These are phyloP conservation scores for Sugiyamaella americana DNA, from an alignment of 805 yeast species.

Conservation along the genomic window DNA sequence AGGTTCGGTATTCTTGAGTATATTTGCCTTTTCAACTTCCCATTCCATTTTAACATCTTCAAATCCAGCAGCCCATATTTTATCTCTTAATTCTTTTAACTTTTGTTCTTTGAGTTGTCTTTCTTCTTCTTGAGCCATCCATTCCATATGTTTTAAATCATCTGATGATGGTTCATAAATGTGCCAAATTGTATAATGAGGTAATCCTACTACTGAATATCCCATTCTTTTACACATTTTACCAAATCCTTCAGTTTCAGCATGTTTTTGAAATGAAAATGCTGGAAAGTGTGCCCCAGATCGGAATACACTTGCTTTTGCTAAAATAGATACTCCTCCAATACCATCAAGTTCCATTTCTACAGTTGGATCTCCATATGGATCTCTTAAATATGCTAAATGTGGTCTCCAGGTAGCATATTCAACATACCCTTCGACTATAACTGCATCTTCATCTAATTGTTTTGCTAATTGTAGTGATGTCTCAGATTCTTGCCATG, in stretches of 20 bases:
- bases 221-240: conserved; percentile 86
- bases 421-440: conserved; percentile 96
- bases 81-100: conserved; percentile 31
- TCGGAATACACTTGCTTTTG: conserved; percentile 81
- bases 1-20: conserved; percentile 76
- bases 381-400: conserved; percentile 88
- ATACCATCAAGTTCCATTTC: conserved; percentile 94
- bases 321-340: conserved; percentile 91
- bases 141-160: conserved; percentile 67
- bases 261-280: conserved; percentile 90
- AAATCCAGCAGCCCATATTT: conserved; percentile 67
- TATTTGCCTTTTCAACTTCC: conserved; percentile 61
- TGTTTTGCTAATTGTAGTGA: conserved; percentile 44
- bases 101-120: conserved; percentile 33
- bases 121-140: conserved; percentile 40
- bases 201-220: conserved; percentile 79
- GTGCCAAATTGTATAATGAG: conserved; percentile 97
- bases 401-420: conserved; percentile 98
- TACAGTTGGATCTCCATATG: conserved; percentile 80
- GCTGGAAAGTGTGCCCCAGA: conserved; percentile 95
- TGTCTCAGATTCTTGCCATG: conserved; percentile 87
- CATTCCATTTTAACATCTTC: conserved; percentile 69
- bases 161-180: conserved; percentile 93
- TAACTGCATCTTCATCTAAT: conserved; percentile 88
- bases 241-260: conserved; percentile 97